A percentile compares a stretch with the other conserved stretches of the same genome.
phyloP scores from a whole-genome alignment of 2,329 filamentous ascomycete genomes.

The Phaeosphaeria sp. region DNA sequence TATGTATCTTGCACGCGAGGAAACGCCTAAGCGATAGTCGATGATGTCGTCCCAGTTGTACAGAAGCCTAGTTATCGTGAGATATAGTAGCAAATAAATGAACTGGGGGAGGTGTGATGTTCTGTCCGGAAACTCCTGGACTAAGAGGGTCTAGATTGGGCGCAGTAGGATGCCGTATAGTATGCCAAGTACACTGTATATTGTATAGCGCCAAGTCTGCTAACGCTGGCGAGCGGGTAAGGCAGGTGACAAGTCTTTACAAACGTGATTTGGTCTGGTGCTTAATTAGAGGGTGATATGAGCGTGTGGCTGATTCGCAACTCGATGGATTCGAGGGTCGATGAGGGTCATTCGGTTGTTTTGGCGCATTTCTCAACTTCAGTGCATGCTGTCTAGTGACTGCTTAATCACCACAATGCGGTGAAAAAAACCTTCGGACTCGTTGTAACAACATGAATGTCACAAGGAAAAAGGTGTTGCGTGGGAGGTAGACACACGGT shows the following conservation, averaged over 20 bases:
- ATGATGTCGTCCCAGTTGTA: background rate
- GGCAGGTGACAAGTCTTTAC: background rate
- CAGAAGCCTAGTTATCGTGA: background rate
- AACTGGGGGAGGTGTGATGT: background rate
- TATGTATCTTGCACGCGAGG: background rate
- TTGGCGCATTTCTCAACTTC: no score
- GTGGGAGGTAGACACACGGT: background rate
- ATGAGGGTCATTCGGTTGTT: no score
- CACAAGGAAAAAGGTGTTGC: background rate
- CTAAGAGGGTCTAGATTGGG: background rate
- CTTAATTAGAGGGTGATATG: background rate
- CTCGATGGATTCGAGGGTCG: no score
- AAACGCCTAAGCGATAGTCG: background rate
- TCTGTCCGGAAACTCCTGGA: constrained; percentile 9
- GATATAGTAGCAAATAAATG: background rate
- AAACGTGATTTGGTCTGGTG: background rate
- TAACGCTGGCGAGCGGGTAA: background rate
- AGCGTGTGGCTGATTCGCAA: background rate
- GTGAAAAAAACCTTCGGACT: background rate
- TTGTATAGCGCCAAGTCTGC: background rate
- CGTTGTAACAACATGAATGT: background rate
- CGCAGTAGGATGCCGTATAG: constrained; percentile 3
- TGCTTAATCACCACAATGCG: no score
- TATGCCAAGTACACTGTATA: constrained; percentile 7
- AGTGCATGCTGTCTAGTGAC: background rate